phyloP scores from a whole-genome alignment of 495 filamentous ascomycete genomes.

The Penicillium coffeae region DNA sequence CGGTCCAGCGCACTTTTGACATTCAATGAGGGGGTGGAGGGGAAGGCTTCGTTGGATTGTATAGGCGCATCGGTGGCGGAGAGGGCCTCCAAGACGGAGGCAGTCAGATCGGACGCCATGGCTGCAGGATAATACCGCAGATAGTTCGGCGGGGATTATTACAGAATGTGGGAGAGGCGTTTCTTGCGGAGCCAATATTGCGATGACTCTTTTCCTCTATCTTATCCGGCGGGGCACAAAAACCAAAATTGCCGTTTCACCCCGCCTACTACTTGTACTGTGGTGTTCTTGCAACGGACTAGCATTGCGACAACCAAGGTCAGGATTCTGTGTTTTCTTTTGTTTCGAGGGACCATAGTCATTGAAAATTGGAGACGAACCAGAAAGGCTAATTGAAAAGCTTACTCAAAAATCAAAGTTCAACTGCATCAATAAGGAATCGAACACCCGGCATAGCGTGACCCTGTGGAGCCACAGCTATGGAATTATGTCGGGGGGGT shows the following conservation, averaged over 20 bases:
- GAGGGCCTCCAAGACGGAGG: slow-evolving; percentile 63
- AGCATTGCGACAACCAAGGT: too few relatives aligned
- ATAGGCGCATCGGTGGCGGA: slow-evolving; percentile 60
- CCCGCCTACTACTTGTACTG: too few relatives aligned
- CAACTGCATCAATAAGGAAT: background rate
- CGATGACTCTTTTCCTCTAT: slow-evolving; percentile 28
- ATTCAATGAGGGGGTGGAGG: slow-evolving; percentile 61
- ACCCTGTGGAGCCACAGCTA: too few relatives aligned
- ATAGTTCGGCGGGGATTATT: slow-evolving; percentile 9
- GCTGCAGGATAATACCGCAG: slow-evolving; percentile 32
- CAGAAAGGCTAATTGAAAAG: too few relatives aligned
- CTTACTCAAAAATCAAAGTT: background rate
- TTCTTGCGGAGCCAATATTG: slow-evolving; percentile 20
- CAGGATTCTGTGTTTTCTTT: too few relatives aligned
- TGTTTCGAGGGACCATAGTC: too few relatives aligned
- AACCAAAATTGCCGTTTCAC: slow-evolving; percentile 23
- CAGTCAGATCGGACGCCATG: slow-evolving; percentile 62
- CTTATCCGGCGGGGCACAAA: slow-evolving; percentile 18
- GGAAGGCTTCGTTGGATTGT: slow-evolving; percentile 72
- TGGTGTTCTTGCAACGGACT: too few relatives aligned
- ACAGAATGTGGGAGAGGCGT: slow-evolving; percentile 7
- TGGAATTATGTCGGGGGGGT: too few relatives aligned
- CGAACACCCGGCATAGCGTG: too few relatives aligned
- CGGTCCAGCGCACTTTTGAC: slow-evolving; percentile 87
- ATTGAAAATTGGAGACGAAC: too few relatives aligned